Conservation (phyloP, 2,329 filamentous ascomycete species). For the Aspergillus hiratsukae region DNA sequence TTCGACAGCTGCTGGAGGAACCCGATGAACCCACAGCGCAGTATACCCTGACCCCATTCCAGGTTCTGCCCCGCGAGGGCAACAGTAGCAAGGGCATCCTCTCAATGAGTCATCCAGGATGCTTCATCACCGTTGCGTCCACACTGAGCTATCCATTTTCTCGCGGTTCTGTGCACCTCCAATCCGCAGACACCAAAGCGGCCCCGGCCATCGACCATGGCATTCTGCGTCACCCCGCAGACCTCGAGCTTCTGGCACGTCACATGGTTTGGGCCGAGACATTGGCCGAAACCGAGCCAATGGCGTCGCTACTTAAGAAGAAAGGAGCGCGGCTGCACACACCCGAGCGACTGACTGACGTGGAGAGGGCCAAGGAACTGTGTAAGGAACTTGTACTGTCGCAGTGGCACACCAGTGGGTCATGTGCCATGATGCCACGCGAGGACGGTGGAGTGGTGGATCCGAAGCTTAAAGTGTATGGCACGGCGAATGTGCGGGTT, state of each 20-base stretch:
- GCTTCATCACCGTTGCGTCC: conserved; percentile 18
- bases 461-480: conserved; percentile 24
- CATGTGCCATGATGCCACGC: conserved; percentile 28
- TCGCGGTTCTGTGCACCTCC: conserved; percentile 36
- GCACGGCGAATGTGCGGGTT: conserved; percentile 27
- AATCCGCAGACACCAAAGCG: conserved; percentile 29
- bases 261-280: conserved; percentile 31
- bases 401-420: conserved; percentile 23
- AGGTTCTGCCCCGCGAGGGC: conserved; percentile 9
- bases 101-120: conserved; percentile 9
- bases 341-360: conserved; percentile 1
- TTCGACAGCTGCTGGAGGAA: conserved; percentile 11
- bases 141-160: conserved; percentile 29
- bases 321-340: conserved; percentile 19
- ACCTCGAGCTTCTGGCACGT: conserved; percentile 38
- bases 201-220: conserved; percentile 41
- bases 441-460: conserved; percentile 29
- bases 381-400: conserved; percentile 17
- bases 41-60: conserved; percentile 19
- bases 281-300: conserved; percentile 26
- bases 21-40: conserved; percentile 14
- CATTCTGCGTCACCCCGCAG: conserved; percentile 43
- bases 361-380: conserved; percentile 12
- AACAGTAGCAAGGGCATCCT: conserved; percentile 10
- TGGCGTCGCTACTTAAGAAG: conserved; percentile 30